Base-by-base conservation (phyloP, 805 yeast genomes). In the Candida ascalaphidarum region DNA sequence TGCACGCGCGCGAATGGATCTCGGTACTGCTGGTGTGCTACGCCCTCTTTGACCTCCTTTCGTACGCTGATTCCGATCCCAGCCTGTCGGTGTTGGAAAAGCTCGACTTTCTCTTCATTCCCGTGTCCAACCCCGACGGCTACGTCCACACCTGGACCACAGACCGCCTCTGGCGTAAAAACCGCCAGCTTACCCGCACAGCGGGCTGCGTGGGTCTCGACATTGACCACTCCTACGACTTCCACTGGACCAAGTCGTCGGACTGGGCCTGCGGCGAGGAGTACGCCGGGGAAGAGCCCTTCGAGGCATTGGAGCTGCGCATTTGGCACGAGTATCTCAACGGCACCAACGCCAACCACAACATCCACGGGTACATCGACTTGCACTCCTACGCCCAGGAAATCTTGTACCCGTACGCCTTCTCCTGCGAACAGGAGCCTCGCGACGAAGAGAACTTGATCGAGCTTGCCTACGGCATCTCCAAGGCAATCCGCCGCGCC, bases 1-100 rank as follows among this genome's bases (percentile, higher is more conserved):
- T 81, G 3, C 95, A 86, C 55, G 92, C 95, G 0, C 65, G 96
- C 29, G 96, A 86, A 50, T 86, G 96, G 96, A 67, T 84, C 16
- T 71, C 86, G 21, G 74, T 77, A 2, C 71, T 86, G 2, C 65
- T 89, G 0, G 77, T 74, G 1, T 69, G 83, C 35, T 82, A 69
- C 50, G 61, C 44, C 52, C 63, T 48, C 35, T 83, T 34, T 33
- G 43, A 47, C 21, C 30, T 61, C 31, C 37, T 62, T n/a, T 36
- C 45, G 14, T 59, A 58, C 35, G 44, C 41, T 14, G 32, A 37
- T 14, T 40, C 56, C 29, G 64, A 61, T 1, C 38, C 30, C 4
- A 47, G 58, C 19, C 64, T 62, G 4, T 52, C 50, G 18, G 74
- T 60, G 34, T 52, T 84, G 34, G 58, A 75, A 25, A 56, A 73